Base-by-base conservation (phyloP, 495 filamentous ascomycete species). In the Penicillium tannophilum region DNA sequence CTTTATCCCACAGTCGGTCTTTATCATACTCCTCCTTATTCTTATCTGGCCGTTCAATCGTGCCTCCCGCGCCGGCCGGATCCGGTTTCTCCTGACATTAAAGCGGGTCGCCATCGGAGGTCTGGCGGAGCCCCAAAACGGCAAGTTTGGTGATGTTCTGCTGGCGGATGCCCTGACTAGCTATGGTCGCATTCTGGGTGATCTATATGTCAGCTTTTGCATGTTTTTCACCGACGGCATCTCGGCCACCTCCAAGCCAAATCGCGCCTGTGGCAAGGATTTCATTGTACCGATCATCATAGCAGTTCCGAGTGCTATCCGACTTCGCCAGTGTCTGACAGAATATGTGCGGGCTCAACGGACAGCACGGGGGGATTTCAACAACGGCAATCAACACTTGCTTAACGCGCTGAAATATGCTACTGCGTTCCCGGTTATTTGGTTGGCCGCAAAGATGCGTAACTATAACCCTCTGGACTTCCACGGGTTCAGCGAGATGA, bases 121-220 rank as follows among this genome's bases (percentile, higher is more conserved):
- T 1, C 72, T 97, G n/a, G 90, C 92, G 9, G 85, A 90, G 70
- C 71, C 87, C 7, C 83, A 88, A 51, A 86, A 92, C 75, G 90
- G 90, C 39, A 95, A 93, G 66, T 98, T 98, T 65, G 92, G 90
- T 43, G 94, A 98, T 68, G 88, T 98, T 55, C 76, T 98, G 42
- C 81, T 98, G n/a, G 92, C 94, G 8, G 94, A 98, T 81, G 93
- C 89, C 35, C 75, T 98, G 58, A 98, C 94, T 9, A 93, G 89
- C 62, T 98, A 98, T 71, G 88, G 94, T 44, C 96, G 92, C 64
- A 86, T 97, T 26, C 77, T 97, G 2, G 93, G 86, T 4, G 95
- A 98, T 70, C 74, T 97, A n/a, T 94, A 88, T 69, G 86, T 97
- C 49, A 85, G 87, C 31, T 75, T 90, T 43, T 97, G 92, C 83